Conservation (phyloP, 2,329 filamentous ascomycete species). For the Fusarium temperatum region DNA sequence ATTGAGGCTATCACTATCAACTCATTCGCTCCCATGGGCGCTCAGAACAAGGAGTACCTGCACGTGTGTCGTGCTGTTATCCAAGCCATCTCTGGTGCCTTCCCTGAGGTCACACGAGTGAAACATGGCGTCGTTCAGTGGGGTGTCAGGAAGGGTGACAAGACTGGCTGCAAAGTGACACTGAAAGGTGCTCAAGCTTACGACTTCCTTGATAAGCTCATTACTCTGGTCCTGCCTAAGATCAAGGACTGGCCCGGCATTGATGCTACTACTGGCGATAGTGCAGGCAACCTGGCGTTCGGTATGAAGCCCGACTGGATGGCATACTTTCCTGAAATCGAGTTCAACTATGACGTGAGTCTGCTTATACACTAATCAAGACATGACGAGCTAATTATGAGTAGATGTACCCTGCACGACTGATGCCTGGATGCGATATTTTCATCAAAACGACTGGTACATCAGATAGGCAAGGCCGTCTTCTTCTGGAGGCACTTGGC, state of each 20-base stretch:
- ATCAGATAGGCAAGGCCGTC: slow-evolving; percentile 83
- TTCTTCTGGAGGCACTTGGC: slow-evolving; percentile 65
- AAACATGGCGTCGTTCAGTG: slow-evolving; percentile 79
- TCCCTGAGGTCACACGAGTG: slow-evolving; percentile 74
- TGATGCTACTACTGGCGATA: slow-evolving; percentile 75
- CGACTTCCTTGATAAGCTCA: slow-evolving; percentile 88
- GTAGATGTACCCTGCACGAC: slow-evolving; percentile 68
- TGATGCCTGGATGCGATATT: slow-evolving; percentile 88
- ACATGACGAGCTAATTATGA: slow-evolving; percentile 14
- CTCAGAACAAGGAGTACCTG: slow-evolving; percentile 76
- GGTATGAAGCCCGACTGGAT: slow-evolving; percentile 81
- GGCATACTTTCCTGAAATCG: slow-evolving; percentile 89
- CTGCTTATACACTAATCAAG: neutral
- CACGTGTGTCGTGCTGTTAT: slow-evolving; percentile 85
- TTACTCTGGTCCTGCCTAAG: slow-evolving; percentile 89
- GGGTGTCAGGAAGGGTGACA: slow-evolving; percentile 75
- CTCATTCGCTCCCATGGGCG: slow-evolving; percentile 74
- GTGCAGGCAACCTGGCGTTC: slow-evolving; percentile 85
- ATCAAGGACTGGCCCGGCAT: slow-evolving; percentile 95
- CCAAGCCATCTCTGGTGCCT: slow-evolving; percentile 84
- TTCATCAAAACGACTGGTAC: slow-evolving; percentile 85
- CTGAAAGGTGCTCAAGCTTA: slow-evolving; percentile 83
- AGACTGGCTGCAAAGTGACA: slow-evolving; percentile 79
- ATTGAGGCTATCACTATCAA: slow-evolving; percentile 85
- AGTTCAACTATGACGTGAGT: slow-evolving; percentile 93